phyloP scores from a whole-genome alignment of 2,329 filamentous ascomycete genomes.

The Mollisia scopiformis region DNA sequence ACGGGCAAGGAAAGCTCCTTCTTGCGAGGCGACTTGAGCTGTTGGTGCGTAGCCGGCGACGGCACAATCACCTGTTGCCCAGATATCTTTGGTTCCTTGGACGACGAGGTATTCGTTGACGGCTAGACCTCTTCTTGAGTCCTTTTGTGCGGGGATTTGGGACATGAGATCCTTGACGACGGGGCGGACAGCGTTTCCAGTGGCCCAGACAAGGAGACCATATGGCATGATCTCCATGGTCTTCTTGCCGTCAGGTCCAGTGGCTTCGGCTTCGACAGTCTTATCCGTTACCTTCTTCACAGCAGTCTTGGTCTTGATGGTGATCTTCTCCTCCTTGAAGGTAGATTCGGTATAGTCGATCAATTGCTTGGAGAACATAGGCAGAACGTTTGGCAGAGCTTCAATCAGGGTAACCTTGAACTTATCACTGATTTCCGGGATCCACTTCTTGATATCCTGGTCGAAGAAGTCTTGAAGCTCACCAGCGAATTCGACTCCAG shows the following conservation, averaged over 20 bases:
- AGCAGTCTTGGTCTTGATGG: slow-evolving; percentile 98
- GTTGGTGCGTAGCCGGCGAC: slow-evolving; percentile 97
- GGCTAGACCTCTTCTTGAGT: slow-evolving; percentile 90
- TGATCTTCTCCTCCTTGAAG: slow-evolving; percentile 98
- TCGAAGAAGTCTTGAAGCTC: slow-evolving; percentile 99
- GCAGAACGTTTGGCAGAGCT: slow-evolving; percentile 92
- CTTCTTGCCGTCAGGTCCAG: slow-evolving; percentile 83
- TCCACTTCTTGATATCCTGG: slow-evolving; percentile 96
- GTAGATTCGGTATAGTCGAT: slow-evolving; percentile 99
- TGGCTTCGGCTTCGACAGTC: slow-evolving; percentile 87
- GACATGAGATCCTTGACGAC: slow-evolving; percentile 89
- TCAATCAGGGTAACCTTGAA: slow-evolving; percentile 98
- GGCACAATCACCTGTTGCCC: slow-evolving; percentile 97
- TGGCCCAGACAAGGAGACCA: slow-evolving; percentile 96
- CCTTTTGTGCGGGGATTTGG: slow-evolving; percentile 91
- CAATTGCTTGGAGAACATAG: slow-evolving; percentile 98
- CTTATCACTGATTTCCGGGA: slow-evolving; percentile 91
- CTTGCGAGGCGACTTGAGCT: slow-evolving; percentile 93
- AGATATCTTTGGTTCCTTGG: slow-evolving; percentile 94
- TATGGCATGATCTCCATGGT: slow-evolving; percentile 82
- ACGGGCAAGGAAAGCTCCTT: slow-evolving; percentile 90
- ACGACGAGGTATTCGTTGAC: slow-evolving; percentile 99
- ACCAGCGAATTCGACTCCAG: slow-evolving; percentile 96
- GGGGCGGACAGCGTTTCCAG: slow-evolving; percentile 89
- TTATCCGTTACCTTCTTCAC: slow-evolving; percentile 96